Conservation (phyloP, 2,329 filamentous ascomycete genomes). For the Trichoderma sp. region DNA sequence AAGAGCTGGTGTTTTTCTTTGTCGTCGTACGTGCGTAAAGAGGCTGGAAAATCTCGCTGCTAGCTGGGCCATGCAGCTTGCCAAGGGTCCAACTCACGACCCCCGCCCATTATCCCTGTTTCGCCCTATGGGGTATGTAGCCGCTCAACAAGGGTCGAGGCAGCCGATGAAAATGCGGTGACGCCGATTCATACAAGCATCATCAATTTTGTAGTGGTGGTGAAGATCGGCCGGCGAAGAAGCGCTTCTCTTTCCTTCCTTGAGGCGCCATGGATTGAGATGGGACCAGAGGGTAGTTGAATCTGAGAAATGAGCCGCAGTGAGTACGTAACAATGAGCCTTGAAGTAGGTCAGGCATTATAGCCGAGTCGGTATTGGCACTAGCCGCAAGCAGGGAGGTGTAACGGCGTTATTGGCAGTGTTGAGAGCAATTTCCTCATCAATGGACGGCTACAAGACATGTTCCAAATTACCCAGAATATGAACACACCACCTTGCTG, state of each 20-base stretch:
- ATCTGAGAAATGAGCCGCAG: background rate
- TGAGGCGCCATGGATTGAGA: background rate
- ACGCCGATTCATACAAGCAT: background rate
- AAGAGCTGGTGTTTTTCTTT: background rate
- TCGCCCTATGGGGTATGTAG: slow-evolving; percentile 8
- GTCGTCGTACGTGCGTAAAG: background rate
- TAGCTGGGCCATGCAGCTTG: background rate
- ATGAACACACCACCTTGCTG: slow-evolving; percentile 9
- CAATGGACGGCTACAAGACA: background rate
- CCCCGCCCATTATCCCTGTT: slow-evolving; percentile 12
- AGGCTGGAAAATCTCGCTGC: background rate
- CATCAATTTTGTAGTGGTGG: background rate
- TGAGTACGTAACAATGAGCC: background rate
- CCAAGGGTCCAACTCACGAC: slow-evolving; percentile 8
- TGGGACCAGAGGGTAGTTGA: background rate
- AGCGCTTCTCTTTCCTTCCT: background rate
- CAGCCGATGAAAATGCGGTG: slow-evolving; percentile 17
- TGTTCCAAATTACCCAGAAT: slow-evolving; percentile 3
- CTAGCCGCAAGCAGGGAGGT: slow-evolving; percentile 4
- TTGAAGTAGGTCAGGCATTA: background rate
- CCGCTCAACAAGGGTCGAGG: background rate
- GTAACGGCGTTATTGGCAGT: slow-evolving; percentile 9
- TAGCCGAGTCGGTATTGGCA: background rate
- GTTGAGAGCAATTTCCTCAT: background rate
- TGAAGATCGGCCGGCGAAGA: background rate